Conservation (phyloP, 805 yeast genomes). For the Ogataea chonburiensis region DNA sequence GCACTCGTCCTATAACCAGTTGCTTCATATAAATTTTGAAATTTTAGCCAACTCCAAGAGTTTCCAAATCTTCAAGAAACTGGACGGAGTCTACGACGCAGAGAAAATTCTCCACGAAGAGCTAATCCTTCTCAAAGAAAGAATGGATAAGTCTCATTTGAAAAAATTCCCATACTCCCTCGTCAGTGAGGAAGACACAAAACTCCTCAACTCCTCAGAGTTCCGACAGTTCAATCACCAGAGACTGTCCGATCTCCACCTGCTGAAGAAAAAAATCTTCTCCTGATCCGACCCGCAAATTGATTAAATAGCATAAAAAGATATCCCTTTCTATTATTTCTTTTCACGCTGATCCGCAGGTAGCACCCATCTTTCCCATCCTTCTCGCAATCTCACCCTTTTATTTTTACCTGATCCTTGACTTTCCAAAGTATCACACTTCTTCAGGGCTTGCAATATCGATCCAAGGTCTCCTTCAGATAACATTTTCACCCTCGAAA, state of each 20-base stretch:
- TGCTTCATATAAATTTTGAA: constrained; percentile 16
- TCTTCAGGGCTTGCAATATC: constrained; percentile 33
- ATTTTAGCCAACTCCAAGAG: constrained; percentile 20
- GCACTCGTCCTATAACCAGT: constrained; percentile 6
- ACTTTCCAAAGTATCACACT: constrained; percentile 34
- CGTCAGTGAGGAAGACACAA: constrained; percentile 11
- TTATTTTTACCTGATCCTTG: constrained; percentile 33
- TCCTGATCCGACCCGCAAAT: constrained; percentile 2
- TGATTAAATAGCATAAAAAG: constrained; percentile 5
- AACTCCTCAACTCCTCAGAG: constrained; percentile 20
- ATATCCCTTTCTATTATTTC: neutral
- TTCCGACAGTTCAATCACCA: constrained; percentile 25
- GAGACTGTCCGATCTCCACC: constrained; percentile 23
- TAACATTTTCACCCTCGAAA: constrained; percentile 68
- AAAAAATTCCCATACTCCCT: neutral
- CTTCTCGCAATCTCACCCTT: constrained; percentile 56
- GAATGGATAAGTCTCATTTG: constrained; percentile 7
- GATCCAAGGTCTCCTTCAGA: constrained; percentile 46
- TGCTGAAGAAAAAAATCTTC: constrained; percentile 26
- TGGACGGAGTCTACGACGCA: constrained; percentile 14
- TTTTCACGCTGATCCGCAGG: constrained; percentile 38
- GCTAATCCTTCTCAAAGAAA: constrained; percentile 9
- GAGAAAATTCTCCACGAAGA: constrained; percentile 10
- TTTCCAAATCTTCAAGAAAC: constrained; percentile 16
- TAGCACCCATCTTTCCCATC: constrained; percentile 70